Percentiles rank a stretch among this genome's conserved stretches.
Conservation (phyloP, 768 basidiomycete genomes). For the Lyophyllum atratum region DNA sequence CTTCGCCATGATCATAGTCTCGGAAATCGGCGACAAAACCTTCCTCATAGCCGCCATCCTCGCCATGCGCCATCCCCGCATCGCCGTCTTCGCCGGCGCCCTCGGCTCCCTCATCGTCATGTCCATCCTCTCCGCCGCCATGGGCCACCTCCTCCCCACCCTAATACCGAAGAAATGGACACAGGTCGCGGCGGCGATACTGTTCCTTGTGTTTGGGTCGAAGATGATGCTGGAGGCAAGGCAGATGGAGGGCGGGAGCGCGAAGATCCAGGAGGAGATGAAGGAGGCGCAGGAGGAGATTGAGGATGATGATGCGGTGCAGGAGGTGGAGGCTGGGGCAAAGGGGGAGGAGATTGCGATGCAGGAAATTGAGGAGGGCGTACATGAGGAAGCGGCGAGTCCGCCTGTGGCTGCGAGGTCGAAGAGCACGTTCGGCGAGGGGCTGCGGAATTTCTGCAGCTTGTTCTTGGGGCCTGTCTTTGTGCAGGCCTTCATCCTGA, state of each 20-base stretch:
- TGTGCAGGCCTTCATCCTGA: slow-evolving; percentile 92
- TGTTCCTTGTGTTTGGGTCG: slow-evolving; percentile 89
- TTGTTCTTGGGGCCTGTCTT: slow-evolving; percentile 90
- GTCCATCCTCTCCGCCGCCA: slow-evolving; percentile 91
- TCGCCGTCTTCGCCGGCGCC: slow-evolving; percentile 86
- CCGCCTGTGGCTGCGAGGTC: slow-evolving; percentile 20
- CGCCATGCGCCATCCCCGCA: slow-evolving; percentile 89
- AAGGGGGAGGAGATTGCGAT: slow-evolving; percentile 56
- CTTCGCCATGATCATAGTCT: slow-evolving; percentile 89
- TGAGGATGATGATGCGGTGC: slow-evolving; percentile 69
- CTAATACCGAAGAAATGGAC: slow-evolving; percentile 78
- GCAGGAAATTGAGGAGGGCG: slow-evolving; percentile 76
- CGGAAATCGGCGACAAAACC: slow-evolving; percentile 96
- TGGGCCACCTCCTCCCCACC: slow-evolving; percentile 87
- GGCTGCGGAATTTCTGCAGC: slow-evolving; percentile 80
- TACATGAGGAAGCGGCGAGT: slow-evolving; percentile 3
- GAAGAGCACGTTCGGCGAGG: slow-evolving; percentile 45
- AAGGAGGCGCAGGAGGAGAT: slow-evolving; percentile 96
- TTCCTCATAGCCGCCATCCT: slow-evolving; percentile 84
- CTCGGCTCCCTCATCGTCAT: slow-evolving; percentile 87
- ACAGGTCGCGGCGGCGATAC: slow-evolving; percentile 69
- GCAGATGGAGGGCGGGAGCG: slow-evolving; percentile 74
- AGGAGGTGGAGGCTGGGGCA: slow-evolving; percentile 41
- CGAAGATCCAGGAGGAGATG: slow-evolving; percentile 93
- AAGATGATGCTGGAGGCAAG: slow-evolving; percentile 89